Conservation (phyloP, 106 monocot genomes). For the Allium cepa region DNA sequence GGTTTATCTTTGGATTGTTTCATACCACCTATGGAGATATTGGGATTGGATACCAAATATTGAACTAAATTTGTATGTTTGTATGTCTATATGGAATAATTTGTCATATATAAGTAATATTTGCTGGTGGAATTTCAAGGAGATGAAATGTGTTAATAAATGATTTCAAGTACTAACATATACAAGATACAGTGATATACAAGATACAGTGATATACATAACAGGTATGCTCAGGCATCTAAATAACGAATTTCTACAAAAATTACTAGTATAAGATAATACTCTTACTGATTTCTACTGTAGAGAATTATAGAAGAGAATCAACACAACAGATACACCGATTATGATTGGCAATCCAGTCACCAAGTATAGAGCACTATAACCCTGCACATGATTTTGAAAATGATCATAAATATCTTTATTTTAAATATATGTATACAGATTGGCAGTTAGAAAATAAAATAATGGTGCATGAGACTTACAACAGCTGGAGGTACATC, state of each 20-base stretch:
- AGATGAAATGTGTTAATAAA: too few relatives aligned
- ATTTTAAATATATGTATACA: background rate
- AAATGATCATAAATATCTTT: background rate
- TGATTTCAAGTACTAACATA: too few relatives aligned
- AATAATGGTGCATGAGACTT: conserved; percentile 2
- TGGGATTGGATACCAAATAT: background rate
- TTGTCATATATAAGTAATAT: too few relatives aligned
- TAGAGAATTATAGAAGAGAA: conserved; percentile 96
- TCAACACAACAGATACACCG: conserved; percentile 72
- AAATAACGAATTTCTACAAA: too few relatives aligned
- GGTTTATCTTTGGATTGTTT: conserved; percentile 52
- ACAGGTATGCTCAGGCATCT: too few relatives aligned
- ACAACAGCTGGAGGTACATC: conserved; percentile 82
- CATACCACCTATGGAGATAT: conserved; percentile 44
- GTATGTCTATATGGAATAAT: too few relatives aligned
- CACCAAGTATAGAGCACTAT: conserved; percentile 80
- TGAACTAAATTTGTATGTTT: too few relatives aligned
- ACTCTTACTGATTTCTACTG: conserved; percentile 24
- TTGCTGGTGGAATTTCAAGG: too few relatives aligned
- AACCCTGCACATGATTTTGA: conserved; percentile 52
- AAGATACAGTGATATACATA: too few relatives aligned
- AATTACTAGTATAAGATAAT: background rate
- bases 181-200: too few relatives aligned
- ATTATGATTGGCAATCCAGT: conserved; percentile 79
- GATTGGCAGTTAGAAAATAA: background rate